These are phyloP conservation scores for Boletales sp. DNA, from an alignment of 768 basidiomycete genomes.

Conservation along the genomic window DNA sequence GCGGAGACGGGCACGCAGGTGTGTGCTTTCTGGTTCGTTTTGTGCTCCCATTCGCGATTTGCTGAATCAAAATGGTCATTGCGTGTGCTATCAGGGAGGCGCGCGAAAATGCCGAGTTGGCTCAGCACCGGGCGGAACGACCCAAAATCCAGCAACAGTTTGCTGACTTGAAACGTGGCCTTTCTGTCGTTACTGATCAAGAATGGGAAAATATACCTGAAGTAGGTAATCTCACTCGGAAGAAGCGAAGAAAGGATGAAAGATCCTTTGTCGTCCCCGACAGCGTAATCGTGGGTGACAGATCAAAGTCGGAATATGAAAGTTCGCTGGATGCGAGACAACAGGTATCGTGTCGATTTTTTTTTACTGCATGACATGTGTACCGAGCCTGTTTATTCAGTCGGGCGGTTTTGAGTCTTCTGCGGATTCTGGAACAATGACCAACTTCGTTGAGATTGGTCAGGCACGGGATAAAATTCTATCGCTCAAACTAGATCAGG, in stretches of 20 bases:
- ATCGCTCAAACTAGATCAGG: slow-evolving; percentile 91
- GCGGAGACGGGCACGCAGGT: slow-evolving; percentile 76
- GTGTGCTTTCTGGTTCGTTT: slow-evolving; percentile 47
- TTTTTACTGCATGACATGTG: background rate
- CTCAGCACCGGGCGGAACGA: slow-evolving; percentile 76
- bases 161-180: slow-evolving; percentile 88
- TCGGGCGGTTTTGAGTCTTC: slow-evolving; percentile 77
- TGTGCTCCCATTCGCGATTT: background rate
- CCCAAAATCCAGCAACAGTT: slow-evolving; percentile 97
- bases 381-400: slow-evolving; percentile 3
- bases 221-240: slow-evolving; percentile 92
- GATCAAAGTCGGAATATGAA: slow-evolving; percentile 71
- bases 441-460: slow-evolving; percentile 95
- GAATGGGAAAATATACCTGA: slow-evolving; percentile 97
- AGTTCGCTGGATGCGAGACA: slow-evolving; percentile 71
- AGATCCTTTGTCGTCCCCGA: slow-evolving; percentile 89
- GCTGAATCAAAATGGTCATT: background rate
- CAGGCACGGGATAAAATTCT: slow-evolving; percentile 94
- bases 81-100: slow-evolving; percentile 51
- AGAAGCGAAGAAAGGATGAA: slow-evolving; percentile 83
- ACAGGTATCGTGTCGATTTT: slow-evolving; percentile 43
- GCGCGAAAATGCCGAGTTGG: slow-evolving; percentile 68
- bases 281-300: slow-evolving; percentile 85
- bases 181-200: slow-evolving; percentile 79
- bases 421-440: slow-evolving; percentile 73